A percentile compares a stretch with the other conserved stretches of the same genome.
Conservation (phyloP, 139 green algal species). For the Tetradesmus obliquus region DNA sequence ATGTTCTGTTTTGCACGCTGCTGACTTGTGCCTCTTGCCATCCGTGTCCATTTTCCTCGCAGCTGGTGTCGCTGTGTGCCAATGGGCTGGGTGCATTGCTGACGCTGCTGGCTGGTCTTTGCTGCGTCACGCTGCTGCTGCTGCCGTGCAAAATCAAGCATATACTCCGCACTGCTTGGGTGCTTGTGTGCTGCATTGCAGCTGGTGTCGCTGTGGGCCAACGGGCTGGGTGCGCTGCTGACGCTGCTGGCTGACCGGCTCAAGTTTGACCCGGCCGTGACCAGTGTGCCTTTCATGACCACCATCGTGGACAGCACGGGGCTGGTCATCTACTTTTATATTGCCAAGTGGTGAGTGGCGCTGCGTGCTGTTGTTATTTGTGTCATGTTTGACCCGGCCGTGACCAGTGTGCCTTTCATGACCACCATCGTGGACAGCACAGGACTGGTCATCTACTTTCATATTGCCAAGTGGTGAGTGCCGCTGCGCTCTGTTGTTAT, state of each 20-base stretch:
- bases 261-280: conserved; percentile 76
- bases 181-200: conserved; percentile 15
- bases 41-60: not conserved
- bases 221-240: conserved; percentile 70
- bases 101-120: conserved; percentile 60
- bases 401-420: conserved; percentile 77
- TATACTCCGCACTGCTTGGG: not conserved
- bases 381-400: conserved; percentile 68
- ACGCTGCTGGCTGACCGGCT: conserved; percentile 64
- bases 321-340: conserved; percentile 79
- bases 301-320: conserved; percentile 71
- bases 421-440: conserved; percentile 70
- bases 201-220: conserved; percentile 80
- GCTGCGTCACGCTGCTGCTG: not conserved
- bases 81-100: conserved; percentile 73
- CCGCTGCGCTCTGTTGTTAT: too few relatives aligned
- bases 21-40: too few relatives aligned
- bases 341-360: conserved; percentile 48
- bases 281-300: conserved; percentile 78
- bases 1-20: too few relatives aligned
- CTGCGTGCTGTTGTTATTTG: too few relatives aligned
- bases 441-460: conserved; percentile 77
- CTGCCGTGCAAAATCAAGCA: not conserved
- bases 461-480: conserved; percentile 47
- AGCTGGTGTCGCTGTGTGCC: conserved; percentile 79